These are phyloP conservation scores for Cutaneotrichosporon sp. DNA, from an alignment of 1,284 basidiomycete genomes.

Conservation along the genomic window DNA sequence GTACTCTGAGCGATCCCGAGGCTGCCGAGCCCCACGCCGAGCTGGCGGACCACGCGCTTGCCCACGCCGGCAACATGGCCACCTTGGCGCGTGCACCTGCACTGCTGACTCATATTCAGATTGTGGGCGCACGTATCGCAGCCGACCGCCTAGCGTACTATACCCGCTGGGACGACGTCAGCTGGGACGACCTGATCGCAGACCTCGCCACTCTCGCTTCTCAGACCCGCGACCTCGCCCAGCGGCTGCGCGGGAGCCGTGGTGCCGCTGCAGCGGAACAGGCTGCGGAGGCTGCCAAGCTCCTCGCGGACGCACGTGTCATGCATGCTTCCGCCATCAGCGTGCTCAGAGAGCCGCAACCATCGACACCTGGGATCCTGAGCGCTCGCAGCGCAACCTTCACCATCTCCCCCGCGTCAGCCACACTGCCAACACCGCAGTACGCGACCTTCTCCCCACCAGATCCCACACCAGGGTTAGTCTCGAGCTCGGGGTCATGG, in stretches of 20 bases:
- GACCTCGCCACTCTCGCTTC: slow-evolving; percentile 45
- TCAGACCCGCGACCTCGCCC: slow-evolving; percentile 43
- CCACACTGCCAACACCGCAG: neutral
- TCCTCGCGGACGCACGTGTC: slow-evolving; percentile 44
- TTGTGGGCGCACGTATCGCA: slow-evolving; percentile 40
- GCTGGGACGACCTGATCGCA: slow-evolving; percentile 42
- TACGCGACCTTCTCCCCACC: neutral
- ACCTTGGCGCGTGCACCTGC: slow-evolving; percentile 38
- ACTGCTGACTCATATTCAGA: slow-evolving; percentile 48
- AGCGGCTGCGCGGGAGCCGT: slow-evolving; percentile 42
- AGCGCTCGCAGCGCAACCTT: neutral
- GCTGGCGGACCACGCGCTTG: slow-evolving; percentile 48
- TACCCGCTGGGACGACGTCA: slow-evolving; percentile 44
- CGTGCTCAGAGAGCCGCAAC: neutral
- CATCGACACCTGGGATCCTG: neutral
- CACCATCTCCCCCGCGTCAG: neutral
- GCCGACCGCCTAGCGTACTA: slow-evolving; percentile 44
- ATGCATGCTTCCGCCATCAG: slow-evolving; percentile 43
- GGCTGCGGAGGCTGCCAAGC: slow-evolving; percentile 44
- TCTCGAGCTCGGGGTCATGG: slow-evolving; percentile 1
- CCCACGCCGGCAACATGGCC: slow-evolving; percentile 51
- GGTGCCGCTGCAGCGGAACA: slow-evolving; percentile 36
- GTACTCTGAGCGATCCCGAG: slow-evolving; percentile 34
- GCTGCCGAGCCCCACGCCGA: slow-evolving; percentile 44
- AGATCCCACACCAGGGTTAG: neutral